A percentile compares a stretch with the other conserved stretches of the same genome.
phyloP scores from a whole-genome alignment of 2,329 filamentous ascomycete species.

The Botryotinia calthae region DNA sequence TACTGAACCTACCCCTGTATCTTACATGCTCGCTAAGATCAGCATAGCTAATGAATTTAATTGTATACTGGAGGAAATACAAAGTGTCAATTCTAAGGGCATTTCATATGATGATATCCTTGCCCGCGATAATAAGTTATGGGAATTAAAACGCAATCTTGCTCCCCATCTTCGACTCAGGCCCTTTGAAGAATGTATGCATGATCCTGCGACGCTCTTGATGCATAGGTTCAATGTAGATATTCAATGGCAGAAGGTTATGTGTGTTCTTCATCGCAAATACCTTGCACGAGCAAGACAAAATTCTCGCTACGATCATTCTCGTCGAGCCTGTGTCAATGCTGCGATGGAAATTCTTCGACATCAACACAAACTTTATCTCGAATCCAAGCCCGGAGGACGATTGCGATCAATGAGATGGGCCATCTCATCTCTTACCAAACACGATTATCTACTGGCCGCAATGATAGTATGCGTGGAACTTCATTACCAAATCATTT shows the following conservation, averaged over 20 bases:
- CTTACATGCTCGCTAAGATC: constrained; percentile 73
- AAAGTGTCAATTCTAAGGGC: constrained; percentile 50
- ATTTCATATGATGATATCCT: constrained; percentile 64
- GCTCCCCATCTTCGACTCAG: constrained; percentile 78
- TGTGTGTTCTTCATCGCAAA: constrained; percentile 85
- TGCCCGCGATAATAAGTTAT: constrained; percentile 58
- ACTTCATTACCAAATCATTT: constrained; percentile 64
- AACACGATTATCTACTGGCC: constrained; percentile 76
- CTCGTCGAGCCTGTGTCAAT: constrained; percentile 79
- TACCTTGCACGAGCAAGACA: constrained; percentile 76
- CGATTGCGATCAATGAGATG: constrained; percentile 71
- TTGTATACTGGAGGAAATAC: constrained; percentile 65
- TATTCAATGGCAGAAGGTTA: constrained; percentile 81
- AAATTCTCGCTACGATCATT: constrained; percentile 80
- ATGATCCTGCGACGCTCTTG: constrained; percentile 80
- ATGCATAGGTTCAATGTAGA: constrained; percentile 83
- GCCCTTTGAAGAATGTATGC: constrained; percentile 67
- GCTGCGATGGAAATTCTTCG: constrained; percentile 78
- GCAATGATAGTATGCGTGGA: constrained; percentile 83
- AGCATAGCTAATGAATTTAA: constrained; percentile 65
- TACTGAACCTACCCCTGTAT: constrained; percentile 71
- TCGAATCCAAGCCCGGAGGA: constrained; percentile 70
- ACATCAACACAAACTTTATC: constrained; percentile 72
- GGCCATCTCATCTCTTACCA: constrained; percentile 76
- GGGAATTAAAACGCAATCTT: constrained; percentile 62